Conservation (phyloP, 805 yeast species). For the Cyberlindnera samutprakarnensis region DNA sequence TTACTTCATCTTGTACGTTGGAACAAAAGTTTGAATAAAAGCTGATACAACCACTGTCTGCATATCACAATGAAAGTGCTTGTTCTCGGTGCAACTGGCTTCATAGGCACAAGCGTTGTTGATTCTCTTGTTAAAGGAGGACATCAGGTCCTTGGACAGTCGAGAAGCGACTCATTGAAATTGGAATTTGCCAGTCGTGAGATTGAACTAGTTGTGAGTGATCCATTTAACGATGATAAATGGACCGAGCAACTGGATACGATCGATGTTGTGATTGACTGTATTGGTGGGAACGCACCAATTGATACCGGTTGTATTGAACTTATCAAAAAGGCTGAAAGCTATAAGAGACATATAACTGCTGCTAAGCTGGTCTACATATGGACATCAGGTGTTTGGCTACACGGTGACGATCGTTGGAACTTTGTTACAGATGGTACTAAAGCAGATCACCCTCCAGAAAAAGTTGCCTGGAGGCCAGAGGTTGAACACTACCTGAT, state of each 20-base stretch:
- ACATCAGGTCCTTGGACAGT: background rate
- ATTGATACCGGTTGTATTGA: background rate
- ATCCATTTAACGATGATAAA: background rate
- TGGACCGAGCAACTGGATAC: background rate
- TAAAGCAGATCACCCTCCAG: background rate
- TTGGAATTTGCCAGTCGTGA: background rate
- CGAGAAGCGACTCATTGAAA: background rate
- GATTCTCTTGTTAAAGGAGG: background rate
- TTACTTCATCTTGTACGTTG: no score
- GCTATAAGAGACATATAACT: background rate
- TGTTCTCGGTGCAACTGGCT: background rate
- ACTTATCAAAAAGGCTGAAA: background rate
- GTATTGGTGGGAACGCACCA: conserved; percentile 1
- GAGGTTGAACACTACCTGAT: background rate
- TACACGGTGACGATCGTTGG: conserved; percentile 1
- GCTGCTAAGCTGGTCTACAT: background rate
- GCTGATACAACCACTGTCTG: no score
- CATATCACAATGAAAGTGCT: no score
- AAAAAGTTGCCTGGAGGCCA: background rate
- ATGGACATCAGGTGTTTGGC: conserved; percentile 1
- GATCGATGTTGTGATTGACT: background rate
- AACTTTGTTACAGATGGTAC: background rate
- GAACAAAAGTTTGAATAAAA: no score
- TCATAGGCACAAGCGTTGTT: background rate
- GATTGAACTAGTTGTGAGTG: background rate